Evolutionary conservation across 176 grass and related monocot genomes (phyloP).

Genomic region (Guadua angustifolia): DNA sequence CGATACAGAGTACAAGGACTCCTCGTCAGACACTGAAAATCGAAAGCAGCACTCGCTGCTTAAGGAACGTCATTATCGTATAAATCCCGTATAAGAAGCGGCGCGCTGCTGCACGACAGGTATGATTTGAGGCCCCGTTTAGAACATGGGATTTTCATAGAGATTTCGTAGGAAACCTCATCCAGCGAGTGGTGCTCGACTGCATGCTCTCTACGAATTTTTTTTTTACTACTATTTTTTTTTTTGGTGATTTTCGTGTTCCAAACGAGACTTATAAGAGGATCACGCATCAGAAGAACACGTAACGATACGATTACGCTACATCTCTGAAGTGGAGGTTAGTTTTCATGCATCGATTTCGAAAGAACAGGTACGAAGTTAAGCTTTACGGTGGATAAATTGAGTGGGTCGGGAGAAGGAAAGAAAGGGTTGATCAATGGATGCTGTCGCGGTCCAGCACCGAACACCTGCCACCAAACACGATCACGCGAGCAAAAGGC

Average conservation of each 20-base stretch:
- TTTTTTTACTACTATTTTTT: too few species aligned
- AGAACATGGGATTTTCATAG: background rate
- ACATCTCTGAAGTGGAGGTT: background rate
- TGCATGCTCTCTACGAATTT: too few species aligned
- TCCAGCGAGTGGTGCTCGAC: background rate
- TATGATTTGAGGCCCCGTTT: background rate
- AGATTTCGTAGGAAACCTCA: background rate
- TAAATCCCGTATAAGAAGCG: too few species aligned
- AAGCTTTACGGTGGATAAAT: background rate
- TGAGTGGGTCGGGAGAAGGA: background rate
- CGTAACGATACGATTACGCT: background rate
- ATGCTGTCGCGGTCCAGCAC: slow-evolving; percentile 25
- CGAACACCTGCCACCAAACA: slow-evolving; percentile 35
- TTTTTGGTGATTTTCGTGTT: too few species aligned
- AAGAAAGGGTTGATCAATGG: background rate
- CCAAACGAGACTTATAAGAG: too few species aligned
- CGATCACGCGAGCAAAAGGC: background rate
- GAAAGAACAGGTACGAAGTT: background rate
- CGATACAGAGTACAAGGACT: too few species aligned
- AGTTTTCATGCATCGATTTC: background rate
- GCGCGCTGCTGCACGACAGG: background rate
- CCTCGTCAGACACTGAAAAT: background rate
- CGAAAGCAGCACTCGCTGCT: too few species aligned
- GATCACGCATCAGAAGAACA: background rate
- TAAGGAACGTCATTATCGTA: background rate